These are phyloP conservation scores for Clonostachys rosea DNA, from an alignment of 2,329 filamentous ascomycete genomes.

Conservation along the genomic window DNA sequence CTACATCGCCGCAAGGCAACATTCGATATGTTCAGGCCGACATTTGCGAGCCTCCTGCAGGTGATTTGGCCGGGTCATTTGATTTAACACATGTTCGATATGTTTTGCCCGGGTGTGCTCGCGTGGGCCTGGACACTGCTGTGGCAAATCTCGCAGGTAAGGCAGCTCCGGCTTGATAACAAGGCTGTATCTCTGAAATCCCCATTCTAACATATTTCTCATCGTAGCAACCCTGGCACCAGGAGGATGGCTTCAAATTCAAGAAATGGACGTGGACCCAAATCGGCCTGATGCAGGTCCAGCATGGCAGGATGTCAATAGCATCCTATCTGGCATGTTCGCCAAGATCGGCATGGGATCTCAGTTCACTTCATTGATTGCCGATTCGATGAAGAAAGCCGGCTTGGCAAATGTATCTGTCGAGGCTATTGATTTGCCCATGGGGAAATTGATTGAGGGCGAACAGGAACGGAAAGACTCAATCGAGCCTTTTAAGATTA, in stretches of 20 bases:
- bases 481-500: background rate
- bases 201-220: background rate
- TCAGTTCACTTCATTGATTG: background rate
- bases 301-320: background rate
- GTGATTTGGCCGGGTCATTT: slow-evolving; percentile 1
- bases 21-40: slow-evolving; percentile 6
- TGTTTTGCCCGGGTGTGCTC: slow-evolving; percentile 2
- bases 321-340: slow-evolving; percentile 2
- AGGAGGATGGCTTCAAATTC: slow-evolving; percentile 7
- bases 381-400: slow-evolving; percentile 1
- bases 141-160: slow-evolving; percentile 3
- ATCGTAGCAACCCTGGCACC: slow-evolving; percentile 4
- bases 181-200: background rate
- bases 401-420: slow-evolving; percentile 3
- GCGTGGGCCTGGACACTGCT: slow-evolving; percentile 2
- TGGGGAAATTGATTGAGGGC: background rate
- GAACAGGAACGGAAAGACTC: background rate
- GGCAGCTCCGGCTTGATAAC: no score
- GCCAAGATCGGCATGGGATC: slow-evolving; percentile 2
- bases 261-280: slow-evolving; percentile 1
- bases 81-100: slow-evolving; percentile 6
- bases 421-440: background rate
- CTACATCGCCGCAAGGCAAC: slow-evolving; percentile 4
- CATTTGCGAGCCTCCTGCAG: slow-evolving; percentile 2
- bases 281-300: background rate